Percentiles rank a stretch among this genome's conserved stretches.
Evolutionary conservation across 148 eudicot species (phyloP).

Genomic region (Cornus controversa): DNA sequence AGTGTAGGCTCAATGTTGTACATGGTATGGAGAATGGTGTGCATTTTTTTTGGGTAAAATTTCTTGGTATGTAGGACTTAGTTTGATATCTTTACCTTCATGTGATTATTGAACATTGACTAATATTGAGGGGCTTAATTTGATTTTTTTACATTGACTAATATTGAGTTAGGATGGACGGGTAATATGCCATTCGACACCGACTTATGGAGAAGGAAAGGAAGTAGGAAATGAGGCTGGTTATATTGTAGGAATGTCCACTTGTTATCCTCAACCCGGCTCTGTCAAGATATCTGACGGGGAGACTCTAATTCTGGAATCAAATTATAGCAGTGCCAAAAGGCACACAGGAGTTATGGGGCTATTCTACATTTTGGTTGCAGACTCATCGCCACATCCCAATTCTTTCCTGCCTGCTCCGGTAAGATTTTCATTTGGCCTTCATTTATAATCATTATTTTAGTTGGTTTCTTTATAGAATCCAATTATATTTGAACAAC

Average conservation of each 20-base stretch:
- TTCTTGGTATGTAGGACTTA: no score
- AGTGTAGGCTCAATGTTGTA: no score
- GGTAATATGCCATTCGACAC: constrained; percentile 67
- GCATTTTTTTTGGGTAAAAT: not conserved
- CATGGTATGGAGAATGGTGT: not conserved
- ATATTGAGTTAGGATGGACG: constrained; percentile 58
- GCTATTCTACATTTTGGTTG: constrained; percentile 78
- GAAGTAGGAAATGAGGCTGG: constrained; percentile 87
- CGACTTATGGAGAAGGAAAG: constrained; percentile 66
- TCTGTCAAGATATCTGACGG: constrained; percentile 59
- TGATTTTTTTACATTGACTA: not conserved
- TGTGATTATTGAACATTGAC: not conserved
- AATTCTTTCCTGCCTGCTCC: constrained; percentile 6
- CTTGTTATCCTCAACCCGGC: constrained; percentile 81
- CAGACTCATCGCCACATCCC: constrained; percentile 41
- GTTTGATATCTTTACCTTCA: not conserved
- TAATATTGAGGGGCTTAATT: constrained; percentile 1
- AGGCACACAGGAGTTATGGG: constrained; percentile 93
- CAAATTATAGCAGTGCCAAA: constrained; percentile 62
- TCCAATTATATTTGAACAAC: not conserved
- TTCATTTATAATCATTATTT: not conserved
- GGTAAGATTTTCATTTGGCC: constrained; percentile 16
- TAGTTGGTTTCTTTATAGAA: not conserved
- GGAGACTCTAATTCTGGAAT: constrained; percentile 63
- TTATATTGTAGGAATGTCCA: constrained; percentile 90